Conservation (phyloP, 179 eudicot genomes). For the Beta corolliflora region DNA sequence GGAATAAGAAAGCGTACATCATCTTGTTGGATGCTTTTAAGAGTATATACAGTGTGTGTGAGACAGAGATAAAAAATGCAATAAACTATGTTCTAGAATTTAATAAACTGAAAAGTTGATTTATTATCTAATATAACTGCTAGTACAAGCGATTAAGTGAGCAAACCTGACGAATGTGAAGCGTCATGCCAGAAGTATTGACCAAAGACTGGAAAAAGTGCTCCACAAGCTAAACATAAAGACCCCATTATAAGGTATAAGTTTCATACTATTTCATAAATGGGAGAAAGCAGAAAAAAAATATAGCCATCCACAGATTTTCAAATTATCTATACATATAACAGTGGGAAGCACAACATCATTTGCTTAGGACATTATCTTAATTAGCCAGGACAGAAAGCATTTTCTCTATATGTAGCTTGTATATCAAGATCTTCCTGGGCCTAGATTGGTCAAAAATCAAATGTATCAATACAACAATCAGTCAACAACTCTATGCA, state of each 20-base stretch:
- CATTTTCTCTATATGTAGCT: not conserved
- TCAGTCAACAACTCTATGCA: not conserved
- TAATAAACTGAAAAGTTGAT: not conserved
- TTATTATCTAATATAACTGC: not conserved
- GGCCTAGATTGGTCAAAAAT: not conserved
- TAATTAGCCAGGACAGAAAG: not conserved
- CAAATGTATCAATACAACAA: not conserved
- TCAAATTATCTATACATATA: not conserved
- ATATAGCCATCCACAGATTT: not conserved
- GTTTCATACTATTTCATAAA: slow-evolving; percentile 6
- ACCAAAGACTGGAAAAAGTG: slow-evolving; percentile 99
- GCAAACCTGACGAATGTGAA: slow-evolving; percentile 89
- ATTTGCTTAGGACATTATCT: not conserved
- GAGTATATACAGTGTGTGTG: not conserved
- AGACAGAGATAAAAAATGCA: not conserved
- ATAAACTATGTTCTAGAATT: not conserved
- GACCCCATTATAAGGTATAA: slow-evolving; percentile 11
- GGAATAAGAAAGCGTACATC: not conserved
- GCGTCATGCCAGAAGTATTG: slow-evolving; percentile 99
- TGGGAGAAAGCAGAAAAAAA: not conserved
- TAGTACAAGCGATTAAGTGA: not conserved
- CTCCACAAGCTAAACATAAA: slow-evolving; percentile 71
- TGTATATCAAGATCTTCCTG: not conserved
- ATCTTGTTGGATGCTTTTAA: not conserved
- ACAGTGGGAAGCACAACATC: not conserved